A percentile compares a stretch with the other conserved stretches of the same genome.
These are phyloP conservation scores for Trapa bicornis DNA, from an alignment of 345 rosid genomes.

Conservation along the genomic window DNA sequence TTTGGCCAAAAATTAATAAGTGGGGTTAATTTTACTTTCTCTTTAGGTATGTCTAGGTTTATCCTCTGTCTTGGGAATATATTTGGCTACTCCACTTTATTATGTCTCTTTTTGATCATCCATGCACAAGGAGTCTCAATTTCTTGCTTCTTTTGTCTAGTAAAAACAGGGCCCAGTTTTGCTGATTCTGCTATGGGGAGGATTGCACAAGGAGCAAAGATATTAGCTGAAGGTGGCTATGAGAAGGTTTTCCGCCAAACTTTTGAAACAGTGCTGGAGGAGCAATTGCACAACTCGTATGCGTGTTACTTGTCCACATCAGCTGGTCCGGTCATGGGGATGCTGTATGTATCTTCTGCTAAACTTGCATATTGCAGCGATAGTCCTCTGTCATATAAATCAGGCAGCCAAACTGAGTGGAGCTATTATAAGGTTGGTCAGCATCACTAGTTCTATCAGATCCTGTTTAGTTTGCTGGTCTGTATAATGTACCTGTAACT, in stretches of 20 bases:
- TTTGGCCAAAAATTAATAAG: not conserved
- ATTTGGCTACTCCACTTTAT: not conserved
- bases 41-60: not conserved
- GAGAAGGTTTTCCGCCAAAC: conserved; percentile 32
- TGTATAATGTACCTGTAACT: not conserved
- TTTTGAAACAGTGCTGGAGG: conserved; percentile 34
- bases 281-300: conserved; percentile 22
- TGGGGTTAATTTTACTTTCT: not conserved
- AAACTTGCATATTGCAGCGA: conserved; percentile 36
- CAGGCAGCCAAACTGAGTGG: conserved; percentile 25
- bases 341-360: conserved; percentile 28
- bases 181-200: conserved; percentile 40
- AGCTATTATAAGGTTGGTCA: conserved; percentile 29
- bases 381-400: conserved; percentile 30
- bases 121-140: not conserved
- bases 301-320: conserved; percentile 35
- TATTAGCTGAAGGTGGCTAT: conserved; percentile 32
- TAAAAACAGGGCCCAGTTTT: conserved; percentile 36
- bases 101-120: not conserved
- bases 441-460: not conserved
- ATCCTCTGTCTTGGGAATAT: not conserved
- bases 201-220: conserved; percentile 35
- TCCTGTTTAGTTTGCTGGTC: not conserved
- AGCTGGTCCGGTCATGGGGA: conserved; percentile 39
- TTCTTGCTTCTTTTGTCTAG: conserved; percentile 6